Evolutionary conservation across 2,329 filamentous ascomycete genomes (phyloP).

Genomic region (Arthrinium puccinioides): DNA sequence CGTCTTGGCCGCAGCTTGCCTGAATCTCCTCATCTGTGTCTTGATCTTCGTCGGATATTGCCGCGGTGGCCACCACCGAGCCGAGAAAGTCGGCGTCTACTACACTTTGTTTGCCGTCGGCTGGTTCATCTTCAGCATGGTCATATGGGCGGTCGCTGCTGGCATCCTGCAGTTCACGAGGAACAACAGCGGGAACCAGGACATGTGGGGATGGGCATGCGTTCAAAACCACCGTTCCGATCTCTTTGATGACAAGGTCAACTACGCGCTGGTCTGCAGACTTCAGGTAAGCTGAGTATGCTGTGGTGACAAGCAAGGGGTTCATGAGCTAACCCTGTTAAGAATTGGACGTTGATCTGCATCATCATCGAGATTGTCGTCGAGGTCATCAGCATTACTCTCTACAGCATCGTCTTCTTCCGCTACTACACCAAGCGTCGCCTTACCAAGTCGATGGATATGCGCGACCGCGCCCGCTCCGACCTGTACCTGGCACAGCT

Average conservation of each 20-base stretch:
- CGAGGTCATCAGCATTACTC: constrained; percentile 81
- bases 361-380: constrained; percentile 95
- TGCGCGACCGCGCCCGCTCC: constrained; percentile 86
- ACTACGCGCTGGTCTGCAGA: constrained; percentile 87
- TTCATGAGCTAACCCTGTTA: constrained; percentile 20
- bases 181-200: constrained; percentile 66
- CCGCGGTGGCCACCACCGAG: constrained; percentile 77
- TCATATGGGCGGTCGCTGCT: constrained; percentile 87
- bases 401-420: constrained; percentile 95
- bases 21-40: constrained; percentile 75
- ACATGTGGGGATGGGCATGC: constrained; percentile 99
- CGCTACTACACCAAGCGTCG: constrained; percentile 95
- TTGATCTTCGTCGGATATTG: constrained; percentile 80
- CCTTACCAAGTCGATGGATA: constrained; percentile 93
- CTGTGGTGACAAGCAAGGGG: background rate
- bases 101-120: constrained; percentile 90
- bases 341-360: constrained; percentile 95
- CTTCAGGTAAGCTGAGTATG: constrained; percentile 54
- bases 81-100: constrained; percentile 90
- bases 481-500: constrained; percentile 90
- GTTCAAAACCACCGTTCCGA: constrained; percentile 75
- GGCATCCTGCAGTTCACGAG: constrained; percentile 75
- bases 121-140: constrained; percentile 87
- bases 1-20: constrained; percentile 68
- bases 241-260: constrained; percentile 71